Base-by-base conservation (phyloP, 1,284 basidiomycete genomes). In the Ustilago crameri region DNA sequence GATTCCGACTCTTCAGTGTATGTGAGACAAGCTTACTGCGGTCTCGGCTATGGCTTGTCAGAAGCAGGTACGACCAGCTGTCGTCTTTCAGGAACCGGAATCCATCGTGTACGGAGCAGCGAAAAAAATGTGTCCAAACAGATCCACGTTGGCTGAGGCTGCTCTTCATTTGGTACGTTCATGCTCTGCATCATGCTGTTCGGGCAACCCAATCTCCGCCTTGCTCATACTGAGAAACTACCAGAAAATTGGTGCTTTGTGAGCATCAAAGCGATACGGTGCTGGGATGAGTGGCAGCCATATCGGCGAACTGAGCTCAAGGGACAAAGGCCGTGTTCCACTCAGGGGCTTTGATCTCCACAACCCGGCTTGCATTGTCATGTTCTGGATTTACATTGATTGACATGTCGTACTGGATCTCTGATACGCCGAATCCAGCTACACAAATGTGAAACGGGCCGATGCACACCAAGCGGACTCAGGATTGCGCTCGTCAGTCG, bases 41-140 rank as follows among this genome's bases (percentile, higher is more conserved):
- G 59, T 23, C 38, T 62, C 43, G 52, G 48, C 48, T 51, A 51
- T 9, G 26, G 24, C 23, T 26, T 55, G 52, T 55, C 47, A 55
- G 44, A 63, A 56, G 49, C 53, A 63, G 60, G 60, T 38, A 48
- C 53, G 26, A 30, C 20, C 9, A 24, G 15, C 40, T 15, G 43
- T 15, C 18, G 5, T 3, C 37, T 41, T 40, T 42, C 50, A 58
- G 49, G 44, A 42, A 51, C 42, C 42, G 47, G 22, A 41, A 20
- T 18, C 14, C 23, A 15, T 47, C 45, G 37, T 26, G n/a, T 26
- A 23, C 15, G 27, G 27, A 47, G 15, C 14, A 24, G 22, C 48
- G 18, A 27, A 20, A 26, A n/a, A 18, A 9, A 17, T 5, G 5
- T 18, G 12, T 42, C 5, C 40, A 42, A 42, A 42, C 40, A 42